Evolutionary conservation across 2,329 filamentous ascomycete species (phyloP).

Genomic region (Fusarium sp.): DNA sequence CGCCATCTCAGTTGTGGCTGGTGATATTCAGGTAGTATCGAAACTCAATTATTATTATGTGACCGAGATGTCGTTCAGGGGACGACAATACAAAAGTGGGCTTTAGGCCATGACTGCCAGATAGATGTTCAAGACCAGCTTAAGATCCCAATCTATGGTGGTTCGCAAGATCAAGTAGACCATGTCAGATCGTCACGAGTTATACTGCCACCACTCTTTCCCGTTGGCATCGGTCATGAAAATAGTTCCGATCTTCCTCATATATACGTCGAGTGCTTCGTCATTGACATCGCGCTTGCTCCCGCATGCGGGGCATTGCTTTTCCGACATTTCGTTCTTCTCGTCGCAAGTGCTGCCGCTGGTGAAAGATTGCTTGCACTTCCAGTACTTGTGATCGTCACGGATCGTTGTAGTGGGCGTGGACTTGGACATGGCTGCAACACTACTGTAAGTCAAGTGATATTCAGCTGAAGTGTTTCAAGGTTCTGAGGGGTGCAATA

Average conservation of each 20-base stretch:
- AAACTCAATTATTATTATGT: background rate
- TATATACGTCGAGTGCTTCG: background rate
- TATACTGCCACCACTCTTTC: constrained; percentile 2
- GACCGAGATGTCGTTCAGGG: background rate
- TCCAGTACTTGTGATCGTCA: constrained; percentile 8
- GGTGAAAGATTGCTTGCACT: background rate
- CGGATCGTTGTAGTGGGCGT: background rate
- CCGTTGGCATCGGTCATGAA: background rate
- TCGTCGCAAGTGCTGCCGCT: background rate
- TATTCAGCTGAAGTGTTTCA: background rate
- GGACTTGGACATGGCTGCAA: background rate
- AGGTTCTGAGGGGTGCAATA: background rate
- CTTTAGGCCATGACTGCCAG: background rate
- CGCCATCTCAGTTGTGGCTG: background rate
- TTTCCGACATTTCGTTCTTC: background rate
- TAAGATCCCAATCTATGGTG: background rate
- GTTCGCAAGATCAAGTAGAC: background rate
- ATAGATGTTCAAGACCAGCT: background rate
- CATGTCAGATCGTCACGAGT: background rate
- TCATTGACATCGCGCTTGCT: background rate
- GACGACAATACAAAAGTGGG: too few relatives aligned
- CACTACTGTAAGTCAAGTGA: background rate
- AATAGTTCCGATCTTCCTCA: background rate
- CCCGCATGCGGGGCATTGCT: background rate
- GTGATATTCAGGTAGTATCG: background rate